Conservation (phyloP, 176 grass and related monocot genomes). For the barley (Hordeum vulgare) region DNA sequence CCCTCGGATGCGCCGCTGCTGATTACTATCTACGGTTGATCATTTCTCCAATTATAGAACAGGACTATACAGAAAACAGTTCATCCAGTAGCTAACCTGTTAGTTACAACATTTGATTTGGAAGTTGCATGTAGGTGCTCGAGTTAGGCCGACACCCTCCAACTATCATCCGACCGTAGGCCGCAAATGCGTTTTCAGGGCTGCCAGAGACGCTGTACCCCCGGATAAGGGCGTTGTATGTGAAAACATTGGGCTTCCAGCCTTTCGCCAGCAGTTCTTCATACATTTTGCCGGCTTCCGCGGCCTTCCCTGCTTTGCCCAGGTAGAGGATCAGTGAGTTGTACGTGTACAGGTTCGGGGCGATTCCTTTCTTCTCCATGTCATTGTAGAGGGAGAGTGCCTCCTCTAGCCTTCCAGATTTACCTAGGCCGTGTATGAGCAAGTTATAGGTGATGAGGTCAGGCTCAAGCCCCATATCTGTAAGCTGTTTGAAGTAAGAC, state of each 20-base stretch:
- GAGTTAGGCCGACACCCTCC: slow-evolving; percentile 71
- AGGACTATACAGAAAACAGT: slow-evolving; percentile 38
- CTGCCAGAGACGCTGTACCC: slow-evolving; percentile 59
- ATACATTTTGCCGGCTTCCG: slow-evolving; percentile 77
- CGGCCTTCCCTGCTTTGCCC: slow-evolving; percentile 63
- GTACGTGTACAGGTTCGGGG: slow-evolving; percentile 78
- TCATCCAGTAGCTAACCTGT: slow-evolving; percentile 10
- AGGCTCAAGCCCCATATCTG: slow-evolving; percentile 50
- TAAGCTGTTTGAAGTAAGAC: slow-evolving; percentile 62
- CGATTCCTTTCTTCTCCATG: slow-evolving; percentile 70
- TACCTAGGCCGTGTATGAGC: slow-evolving; percentile 75
- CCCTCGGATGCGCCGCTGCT: neutral
- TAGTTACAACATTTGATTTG: slow-evolving; percentile 46
- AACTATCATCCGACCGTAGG: slow-evolving; percentile 74
- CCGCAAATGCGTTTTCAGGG: slow-evolving; percentile 60
- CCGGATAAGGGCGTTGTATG: slow-evolving; percentile 86
- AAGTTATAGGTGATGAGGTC: slow-evolving; percentile 89
- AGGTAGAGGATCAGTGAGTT: slow-evolving; percentile 86
- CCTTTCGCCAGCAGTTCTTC: slow-evolving; percentile 74
- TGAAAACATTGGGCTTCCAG: slow-evolving; percentile 81
- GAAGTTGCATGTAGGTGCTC: slow-evolving; percentile 84
- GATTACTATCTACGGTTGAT: slow-evolving; percentile 30
- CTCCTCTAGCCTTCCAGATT: slow-evolving; percentile 64
- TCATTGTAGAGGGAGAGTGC: slow-evolving; percentile 59
- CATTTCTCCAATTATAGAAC: slow-evolving; percentile 5